Percentiles rank a stretch among this genome's conserved stretches.
Conservation (phyloP, 2,329 filamentous ascomycete genomes). For the Colletotrichum tropicicola region DNA sequence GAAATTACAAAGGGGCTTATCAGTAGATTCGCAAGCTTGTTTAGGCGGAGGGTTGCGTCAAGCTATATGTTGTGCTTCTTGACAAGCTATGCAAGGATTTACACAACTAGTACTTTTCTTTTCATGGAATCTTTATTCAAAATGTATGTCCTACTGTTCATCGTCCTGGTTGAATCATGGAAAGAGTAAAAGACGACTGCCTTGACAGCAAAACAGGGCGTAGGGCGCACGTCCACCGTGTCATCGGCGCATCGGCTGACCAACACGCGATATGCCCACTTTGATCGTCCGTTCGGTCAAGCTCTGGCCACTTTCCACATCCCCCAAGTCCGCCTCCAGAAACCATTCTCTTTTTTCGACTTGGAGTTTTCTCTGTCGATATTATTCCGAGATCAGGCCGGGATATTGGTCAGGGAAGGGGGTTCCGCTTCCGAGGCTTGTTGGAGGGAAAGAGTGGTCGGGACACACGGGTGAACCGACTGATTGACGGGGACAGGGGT, state of each 20-base stretch:
- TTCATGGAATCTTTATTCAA: too few relatives aligned
- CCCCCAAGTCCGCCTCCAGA: not conserved
- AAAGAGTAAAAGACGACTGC: too few relatives aligned
- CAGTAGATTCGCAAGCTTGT: too few relatives aligned
- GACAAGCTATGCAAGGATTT: too few relatives aligned
- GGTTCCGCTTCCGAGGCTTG: too few relatives aligned
- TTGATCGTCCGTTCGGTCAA: conserved; percentile 4
- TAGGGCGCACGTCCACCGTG: not conserved
- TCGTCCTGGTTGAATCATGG: too few relatives aligned
- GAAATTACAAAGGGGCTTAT: too few relatives aligned
- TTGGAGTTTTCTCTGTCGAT: not conserved
- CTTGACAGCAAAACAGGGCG: not conserved
- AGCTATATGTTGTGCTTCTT: too few relatives aligned
- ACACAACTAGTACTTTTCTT: too few relatives aligned
- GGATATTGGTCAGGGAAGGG: not conserved
- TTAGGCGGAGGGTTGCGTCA: too few relatives aligned
- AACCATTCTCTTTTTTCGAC: not conserved
- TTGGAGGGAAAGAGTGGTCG: not conserved
- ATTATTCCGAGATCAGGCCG: not conserved
- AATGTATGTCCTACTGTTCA: too few relatives aligned
- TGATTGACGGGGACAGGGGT: too few relatives aligned
- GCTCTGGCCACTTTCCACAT: not conserved
- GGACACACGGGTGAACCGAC: not conserved
- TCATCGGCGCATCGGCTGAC: not conserved
- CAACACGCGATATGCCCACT: not conserved